Percentiles rank a stretch among this genome's conserved stretches.
These are phyloP conservation scores for Dactylellina parvicollis DNA, from an alignment of 2,329 filamentous ascomycete species.

Conservation along the genomic window DNA sequence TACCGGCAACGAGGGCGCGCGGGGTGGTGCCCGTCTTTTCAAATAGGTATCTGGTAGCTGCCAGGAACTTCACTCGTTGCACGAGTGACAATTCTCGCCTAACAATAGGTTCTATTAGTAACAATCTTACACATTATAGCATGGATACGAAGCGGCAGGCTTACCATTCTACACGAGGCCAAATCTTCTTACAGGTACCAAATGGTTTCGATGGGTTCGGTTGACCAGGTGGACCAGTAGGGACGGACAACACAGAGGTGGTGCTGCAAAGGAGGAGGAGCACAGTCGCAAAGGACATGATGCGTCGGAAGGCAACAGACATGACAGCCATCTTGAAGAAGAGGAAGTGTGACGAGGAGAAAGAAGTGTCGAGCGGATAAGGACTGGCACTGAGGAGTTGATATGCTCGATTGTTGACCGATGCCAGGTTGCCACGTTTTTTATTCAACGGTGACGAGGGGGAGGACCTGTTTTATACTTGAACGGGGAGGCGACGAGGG, in stretches of 20 bases:
- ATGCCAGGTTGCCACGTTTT: slow-evolving; percentile 55
- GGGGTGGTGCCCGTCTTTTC: slow-evolving; percentile 58
- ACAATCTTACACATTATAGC: background rate
- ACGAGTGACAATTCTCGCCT: slow-evolving; percentile 50
- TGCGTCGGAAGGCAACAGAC: slow-evolving; percentile 39
- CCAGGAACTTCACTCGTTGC: slow-evolving; percentile 59
- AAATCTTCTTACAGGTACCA: slow-evolving; percentile 14
- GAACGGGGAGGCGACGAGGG: slow-evolving; percentile 28
- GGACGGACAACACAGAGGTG: slow-evolving; percentile 27
- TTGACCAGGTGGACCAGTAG: background rate
- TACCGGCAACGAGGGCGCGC: slow-evolving; percentile 57
- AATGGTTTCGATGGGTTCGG: slow-evolving; percentile 14
- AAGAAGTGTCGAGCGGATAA: slow-evolving; percentile 38
- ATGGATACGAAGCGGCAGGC: too few relatives aligned
- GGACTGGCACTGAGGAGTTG: slow-evolving; percentile 30
- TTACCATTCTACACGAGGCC: slow-evolving; percentile 34
- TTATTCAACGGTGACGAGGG: slow-evolving; percentile 52
- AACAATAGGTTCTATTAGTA: background rate
- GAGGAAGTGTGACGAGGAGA: slow-evolving; percentile 8
- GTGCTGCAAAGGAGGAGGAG: slow-evolving; percentile 30
- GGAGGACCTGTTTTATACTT: slow-evolving; percentile 50
- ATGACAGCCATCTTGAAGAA: slow-evolving; percentile 46
- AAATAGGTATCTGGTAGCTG: slow-evolving; percentile 61
- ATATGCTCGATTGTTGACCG: slow-evolving; percentile 48
- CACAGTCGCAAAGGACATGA: slow-evolving; percentile 27